phyloP scores from a whole-genome alignment of 495 filamentous ascomycete genomes.

The Xylaria sp. region DNA sequence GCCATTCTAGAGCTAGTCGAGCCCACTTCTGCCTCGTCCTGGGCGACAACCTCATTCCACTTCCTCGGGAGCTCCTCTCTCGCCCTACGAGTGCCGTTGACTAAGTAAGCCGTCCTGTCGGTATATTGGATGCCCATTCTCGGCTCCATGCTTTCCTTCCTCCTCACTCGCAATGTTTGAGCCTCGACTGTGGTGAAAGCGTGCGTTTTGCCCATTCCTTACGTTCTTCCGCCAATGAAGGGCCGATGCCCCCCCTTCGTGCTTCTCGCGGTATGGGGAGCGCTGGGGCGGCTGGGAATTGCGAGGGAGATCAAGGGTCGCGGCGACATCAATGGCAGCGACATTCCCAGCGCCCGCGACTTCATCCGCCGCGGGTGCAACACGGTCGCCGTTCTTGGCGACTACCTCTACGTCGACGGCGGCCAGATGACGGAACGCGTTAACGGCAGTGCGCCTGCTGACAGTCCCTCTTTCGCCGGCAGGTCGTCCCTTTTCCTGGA shows the following conservation, averaged over 20 bases:
- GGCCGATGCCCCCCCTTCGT: slow-evolving; percentile 36
- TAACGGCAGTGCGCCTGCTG: slow-evolving; percentile 31
- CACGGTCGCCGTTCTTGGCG: slow-evolving; percentile 34
- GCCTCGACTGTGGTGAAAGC: slow-evolving; percentile 27
- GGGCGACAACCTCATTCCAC: slow-evolving; percentile 9
- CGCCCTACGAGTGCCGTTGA: slow-evolving; percentile 16
- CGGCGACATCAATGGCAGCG: slow-evolving; percentile 26
- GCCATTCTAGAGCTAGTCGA: slow-evolving; percentile 17
- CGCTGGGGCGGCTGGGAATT: slow-evolving; percentile 30
- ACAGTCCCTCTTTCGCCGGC: slow-evolving; percentile 25
- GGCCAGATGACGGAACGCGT: slow-evolving; percentile 37
- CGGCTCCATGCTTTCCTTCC: slow-evolving; percentile 25
- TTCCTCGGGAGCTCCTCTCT: slow-evolving; percentile 18
- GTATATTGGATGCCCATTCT: slow-evolving; percentile 8
- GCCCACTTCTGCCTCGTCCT: slow-evolving; percentile 16
- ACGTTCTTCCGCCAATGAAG: slow-evolving; percentile 40
- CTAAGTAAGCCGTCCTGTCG: slow-evolving; percentile 3
- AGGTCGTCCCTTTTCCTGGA: not conserved
- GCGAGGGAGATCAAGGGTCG: slow-evolving; percentile 32
- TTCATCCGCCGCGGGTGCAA: slow-evolving; percentile 39
- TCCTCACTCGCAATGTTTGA: slow-evolving; percentile 34
- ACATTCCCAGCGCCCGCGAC: slow-evolving; percentile 30
- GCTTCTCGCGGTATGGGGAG: slow-evolving; percentile 41
- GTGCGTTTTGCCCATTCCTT: slow-evolving; percentile 32
- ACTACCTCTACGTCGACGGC: slow-evolving; percentile 44